Percentiles rank a stretch among this genome's conserved stretches.
These are phyloP conservation scores for Proliferodiscus dingleyae DNA, from an alignment of 2,329 filamentous ascomycete genomes.

Conservation along the genomic window DNA sequence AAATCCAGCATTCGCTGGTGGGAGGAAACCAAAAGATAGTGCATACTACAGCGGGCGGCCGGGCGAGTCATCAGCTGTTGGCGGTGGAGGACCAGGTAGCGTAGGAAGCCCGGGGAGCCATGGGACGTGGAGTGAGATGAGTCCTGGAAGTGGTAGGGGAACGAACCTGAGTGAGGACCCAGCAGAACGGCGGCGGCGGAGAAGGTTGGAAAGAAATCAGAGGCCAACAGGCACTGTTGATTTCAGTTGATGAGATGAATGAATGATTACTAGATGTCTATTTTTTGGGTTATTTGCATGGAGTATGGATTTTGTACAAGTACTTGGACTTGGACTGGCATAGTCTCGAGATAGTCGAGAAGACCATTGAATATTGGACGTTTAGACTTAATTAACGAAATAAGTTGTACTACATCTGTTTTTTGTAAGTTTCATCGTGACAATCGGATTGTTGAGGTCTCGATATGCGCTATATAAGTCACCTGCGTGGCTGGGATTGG, in stretches of 20 bases:
- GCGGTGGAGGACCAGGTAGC: constrained; percentile 17
- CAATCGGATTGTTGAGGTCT: too few species aligned
- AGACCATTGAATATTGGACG: too few species aligned
- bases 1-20: constrained; percentile 51
- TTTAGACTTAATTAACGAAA: too few species aligned
- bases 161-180: constrained; percentile 28
- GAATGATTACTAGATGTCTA: constrained; percentile 1
- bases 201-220: constrained; percentile 47
- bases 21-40: constrained; percentile 51
- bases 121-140: constrained; percentile 32
- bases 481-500: too few species aligned
- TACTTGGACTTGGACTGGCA: neutral
- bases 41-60: constrained; percentile 55
- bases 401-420: too few species aligned
- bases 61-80: constrained; percentile 29
- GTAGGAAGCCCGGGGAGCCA: constrained; percentile 27
- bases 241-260: constrained; percentile 15
- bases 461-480: too few species aligned
- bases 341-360: neutral
- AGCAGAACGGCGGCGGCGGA: constrained; percentile 50
- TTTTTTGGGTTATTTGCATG: constrained; percentile 5
- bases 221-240: constrained; percentile 18
- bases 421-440: too few species aligned
- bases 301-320: constrained; percentile 8
- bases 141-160: constrained; percentile 12